Percentiles rank a stretch among this genome's conserved stretches.
Conservation (phyloP, 805 yeast genomes). For the Cyberlindnera subsufficiens region DNA sequence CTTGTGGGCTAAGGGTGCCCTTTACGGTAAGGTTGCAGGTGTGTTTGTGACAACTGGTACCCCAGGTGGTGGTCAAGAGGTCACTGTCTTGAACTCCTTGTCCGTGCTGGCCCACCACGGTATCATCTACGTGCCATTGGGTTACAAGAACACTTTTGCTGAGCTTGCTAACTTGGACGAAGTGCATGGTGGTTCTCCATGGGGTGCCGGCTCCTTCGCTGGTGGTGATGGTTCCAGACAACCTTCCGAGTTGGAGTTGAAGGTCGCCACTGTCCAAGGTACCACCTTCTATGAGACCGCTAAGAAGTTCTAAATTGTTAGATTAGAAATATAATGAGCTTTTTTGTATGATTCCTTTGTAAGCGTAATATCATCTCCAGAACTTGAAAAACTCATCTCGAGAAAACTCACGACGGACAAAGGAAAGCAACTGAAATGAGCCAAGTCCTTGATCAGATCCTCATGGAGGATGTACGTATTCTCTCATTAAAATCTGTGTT, state of each 20-base stretch:
- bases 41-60: constrained; percentile 66
- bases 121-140: constrained; percentile 69
- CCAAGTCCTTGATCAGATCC: constrained; percentile 53
- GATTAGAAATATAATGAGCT: not conserved
- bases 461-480: constrained; percentile 60
- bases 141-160: constrained; percentile 55
- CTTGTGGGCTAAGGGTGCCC: constrained; percentile 66
- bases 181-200: constrained; percentile 77
- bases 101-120: constrained; percentile 72
- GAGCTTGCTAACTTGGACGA: constrained; percentile 53
- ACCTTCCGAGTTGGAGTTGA: constrained; percentile 57
- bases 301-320: constrained; percentile 23
- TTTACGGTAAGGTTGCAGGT: constrained; percentile 71
- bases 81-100: constrained; percentile 53
- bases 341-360: not conserved
- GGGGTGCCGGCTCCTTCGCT: constrained; percentile 84
- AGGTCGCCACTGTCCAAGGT: constrained; percentile 67
- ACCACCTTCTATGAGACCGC: constrained; percentile 47
- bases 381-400: too few relatives aligned
- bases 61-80: constrained; percentile 77
- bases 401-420: too few relatives aligned
- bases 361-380: not conserved
- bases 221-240: constrained; percentile 71
- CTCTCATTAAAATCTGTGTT: not conserved
- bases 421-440: constrained; percentile 10